Evolutionary conservation across 306 rosid species (phyloP).

Genomic region (Cajanus cajan): DNA sequence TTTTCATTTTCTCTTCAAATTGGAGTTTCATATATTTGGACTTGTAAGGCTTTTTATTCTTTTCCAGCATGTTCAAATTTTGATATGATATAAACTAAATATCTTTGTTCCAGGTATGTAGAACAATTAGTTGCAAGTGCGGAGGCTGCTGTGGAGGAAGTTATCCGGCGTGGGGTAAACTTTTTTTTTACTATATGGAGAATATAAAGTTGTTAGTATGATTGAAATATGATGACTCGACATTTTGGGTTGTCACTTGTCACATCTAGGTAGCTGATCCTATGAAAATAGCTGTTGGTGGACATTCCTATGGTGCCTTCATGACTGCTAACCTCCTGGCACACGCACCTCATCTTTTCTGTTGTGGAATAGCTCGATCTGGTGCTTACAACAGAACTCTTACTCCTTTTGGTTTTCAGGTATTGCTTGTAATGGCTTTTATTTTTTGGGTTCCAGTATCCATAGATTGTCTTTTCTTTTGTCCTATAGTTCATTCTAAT

Average conservation of each 20-base stretch:
- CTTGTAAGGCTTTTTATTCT: conserved; percentile 25
- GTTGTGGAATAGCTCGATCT: conserved; percentile 98
- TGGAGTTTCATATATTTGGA: conserved; percentile 28
- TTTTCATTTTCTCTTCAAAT: conserved; percentile 18
- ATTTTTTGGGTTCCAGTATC: background rate
- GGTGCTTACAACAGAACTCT: conserved; percentile 99
- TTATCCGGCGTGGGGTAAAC: conserved; percentile 83
- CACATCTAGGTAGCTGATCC: conserved; percentile 84
- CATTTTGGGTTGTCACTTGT: conserved; percentile 31
- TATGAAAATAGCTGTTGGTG: conserved; percentile 89
- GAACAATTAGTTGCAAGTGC: conserved; percentile 96
- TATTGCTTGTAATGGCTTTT: conserved; percentile 10
- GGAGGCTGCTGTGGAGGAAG: conserved; percentile 97
- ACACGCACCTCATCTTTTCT: conserved; percentile 96
- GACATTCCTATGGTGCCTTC: conserved; percentile 99
- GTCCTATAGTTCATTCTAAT: background rate
- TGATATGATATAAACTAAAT: conserved; percentile 27
- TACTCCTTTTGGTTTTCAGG: conserved; percentile 99
- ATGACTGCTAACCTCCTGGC: conserved; percentile 99
- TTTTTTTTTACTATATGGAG: conserved; percentile 16
- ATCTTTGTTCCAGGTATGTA: conserved; percentile 61
- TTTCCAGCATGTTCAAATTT: conserved; percentile 1
- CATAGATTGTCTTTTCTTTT: background rate
- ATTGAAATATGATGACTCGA: conserved; percentile 16
- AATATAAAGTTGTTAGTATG: conserved; percentile 1